These are phyloP conservation scores for Hyphopichia homilentoma DNA, from an alignment of 805 yeast species.

Conservation along the genomic window DNA sequence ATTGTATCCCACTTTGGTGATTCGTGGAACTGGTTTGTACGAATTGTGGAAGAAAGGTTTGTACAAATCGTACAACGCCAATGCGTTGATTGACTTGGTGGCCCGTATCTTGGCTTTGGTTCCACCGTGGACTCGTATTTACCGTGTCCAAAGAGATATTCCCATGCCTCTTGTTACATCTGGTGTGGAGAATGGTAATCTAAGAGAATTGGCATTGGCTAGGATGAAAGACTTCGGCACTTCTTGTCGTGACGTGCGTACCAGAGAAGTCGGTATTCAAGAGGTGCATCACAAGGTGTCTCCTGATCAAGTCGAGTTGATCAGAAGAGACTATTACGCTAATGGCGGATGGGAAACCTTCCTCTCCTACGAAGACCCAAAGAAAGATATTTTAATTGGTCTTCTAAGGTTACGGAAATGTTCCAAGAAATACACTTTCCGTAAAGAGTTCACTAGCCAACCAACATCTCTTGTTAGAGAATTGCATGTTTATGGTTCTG, in stretches of 20 bases:
- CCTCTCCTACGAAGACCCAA: slow-evolving; percentile 92
- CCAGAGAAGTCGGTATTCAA: slow-evolving; percentile 97
- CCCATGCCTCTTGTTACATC: slow-evolving; percentile 98
- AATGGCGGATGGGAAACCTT: slow-evolving; percentile 99
- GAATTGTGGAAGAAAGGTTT: slow-evolving; percentile 97
- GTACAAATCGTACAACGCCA: slow-evolving; percentile 91
- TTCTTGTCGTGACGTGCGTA: slow-evolving; percentile 90
- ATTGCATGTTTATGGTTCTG: slow-evolving; percentile 95
- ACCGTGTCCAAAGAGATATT: slow-evolving; percentile 96
- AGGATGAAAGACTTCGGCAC: slow-evolving; percentile 99
- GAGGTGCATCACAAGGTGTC: slow-evolving; percentile 96
- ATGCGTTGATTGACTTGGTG: slow-evolving; percentile 88
- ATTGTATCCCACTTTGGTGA: slow-evolving; percentile 92
- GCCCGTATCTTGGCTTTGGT: slow-evolving; percentile 94
- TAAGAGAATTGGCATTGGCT: slow-evolving; percentile 91
- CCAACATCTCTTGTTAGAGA: slow-evolving; percentile 95
- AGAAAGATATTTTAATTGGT: slow-evolving; percentile 92
- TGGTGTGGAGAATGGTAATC: slow-evolving; percentile 96
- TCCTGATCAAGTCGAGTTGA: slow-evolving; percentile 95
- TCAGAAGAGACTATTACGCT: slow-evolving; percentile 93
- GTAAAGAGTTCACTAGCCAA: slow-evolving; percentile 81
- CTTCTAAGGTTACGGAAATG: slow-evolving; percentile 84
- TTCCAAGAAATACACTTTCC: slow-evolving; percentile 80
- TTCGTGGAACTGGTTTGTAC: slow-evolving; percentile 94
- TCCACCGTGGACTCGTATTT: slow-evolving; percentile 99